Evolutionary conservation across 805 yeast species (phyloP), one percentile per base, ranked within the genome.

Genomic region (Candida sakaeoensis): DNA sequence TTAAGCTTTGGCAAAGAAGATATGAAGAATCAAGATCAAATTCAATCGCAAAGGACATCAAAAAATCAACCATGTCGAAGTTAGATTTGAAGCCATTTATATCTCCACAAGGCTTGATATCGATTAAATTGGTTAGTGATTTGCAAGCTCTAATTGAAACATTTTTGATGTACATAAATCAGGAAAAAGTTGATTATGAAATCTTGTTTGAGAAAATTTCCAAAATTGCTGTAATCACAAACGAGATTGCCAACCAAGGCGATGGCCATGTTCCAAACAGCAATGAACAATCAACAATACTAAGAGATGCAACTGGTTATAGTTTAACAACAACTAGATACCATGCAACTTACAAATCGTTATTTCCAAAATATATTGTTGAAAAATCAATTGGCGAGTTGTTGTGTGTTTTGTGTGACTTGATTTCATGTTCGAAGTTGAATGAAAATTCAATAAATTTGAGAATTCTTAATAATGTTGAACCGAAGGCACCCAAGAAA

Each of bases 351-450:
- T 82, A 84, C 49, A 66, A 74, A 3, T 70, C 72, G n/a, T 30
- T 43, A n/a, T 61, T 87, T 40, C 96, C 96, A 0, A 74, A 72
- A 39, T 63, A 83, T 15, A 74, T 88, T 2, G 72, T 89, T 14
- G 83, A 87, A 59, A 75, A 88, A 16, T 82, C 97, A 0, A 63
- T 86, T 8, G 75, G 85, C 32, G 96, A 89, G 52, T 64, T 89
- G 25, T 72, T 82, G 6, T 82, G 80, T 53, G 63, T 82, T 2
- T 63, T 82, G 17, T 81, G 85, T 53, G 85, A 81, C 47, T 69
- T 81, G 40, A 52, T 83, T 14, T 65, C 80, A 2, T 70, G 69
- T 2, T 73, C 74, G 19, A 85, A 76, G 48, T 58, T 78, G 36
- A 62, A 54, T 22, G 45, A 40, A 21, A 39, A 40, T 22, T 37